Percentiles rank a stretch among this genome's conserved stretches.
Evolutionary conservation across 164 flowering plant species (phyloP).

Genomic region (Houttuynia cordata): DNA sequence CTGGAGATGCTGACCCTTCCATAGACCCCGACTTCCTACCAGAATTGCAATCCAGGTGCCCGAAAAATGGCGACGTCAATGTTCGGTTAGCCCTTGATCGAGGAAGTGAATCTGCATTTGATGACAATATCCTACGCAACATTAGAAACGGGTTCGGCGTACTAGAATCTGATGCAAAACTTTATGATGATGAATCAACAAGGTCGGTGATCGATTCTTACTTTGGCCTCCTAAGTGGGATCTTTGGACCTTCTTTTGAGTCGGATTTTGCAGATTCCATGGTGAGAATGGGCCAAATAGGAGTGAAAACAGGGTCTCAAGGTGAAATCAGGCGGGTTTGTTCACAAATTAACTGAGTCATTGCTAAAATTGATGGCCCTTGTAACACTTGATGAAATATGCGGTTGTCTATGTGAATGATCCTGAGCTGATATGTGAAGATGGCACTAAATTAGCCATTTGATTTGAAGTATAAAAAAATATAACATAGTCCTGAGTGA

Average conservation of each 20-base stretch:
- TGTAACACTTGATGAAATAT: not conserved
- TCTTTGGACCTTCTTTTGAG: conserved; percentile 36
- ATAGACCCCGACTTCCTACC: conserved; percentile 51
- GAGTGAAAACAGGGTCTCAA: conserved; percentile 28
- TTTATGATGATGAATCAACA: conserved; percentile 37
- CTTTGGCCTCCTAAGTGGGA: conserved; percentile 18
- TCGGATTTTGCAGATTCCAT: conserved; percentile 49
- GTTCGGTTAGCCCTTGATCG: conserved; percentile 39
- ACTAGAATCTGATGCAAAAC: conserved; percentile 52
- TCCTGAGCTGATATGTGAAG: not conserved
- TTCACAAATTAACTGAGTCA: conserved; percentile 29
- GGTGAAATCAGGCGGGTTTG: conserved; percentile 54
- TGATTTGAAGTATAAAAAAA: not conserved
- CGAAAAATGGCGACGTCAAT: conserved; percentile 38
- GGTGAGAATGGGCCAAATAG: conserved; percentile 57
- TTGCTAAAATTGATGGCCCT: not conserved
- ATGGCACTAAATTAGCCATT: not conserved
- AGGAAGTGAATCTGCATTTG: conserved; percentile 37
- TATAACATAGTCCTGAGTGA: not conserved
- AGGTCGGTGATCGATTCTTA: conserved; percentile 41
- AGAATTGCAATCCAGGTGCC: conserved; percentile 37
- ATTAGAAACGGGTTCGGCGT: conserved; percentile 59
- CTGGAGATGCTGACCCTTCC: conserved; percentile 45
- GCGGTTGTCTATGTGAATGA: not conserved
- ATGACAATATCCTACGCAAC: conserved; percentile 36